A percentile compares a stretch with the other conserved stretches of the same genome.
These are phyloP conservation scores for Mastigamoeba balamuthi DNA, from an alignment of 78 protist species.

Conservation along the genomic window DNA sequence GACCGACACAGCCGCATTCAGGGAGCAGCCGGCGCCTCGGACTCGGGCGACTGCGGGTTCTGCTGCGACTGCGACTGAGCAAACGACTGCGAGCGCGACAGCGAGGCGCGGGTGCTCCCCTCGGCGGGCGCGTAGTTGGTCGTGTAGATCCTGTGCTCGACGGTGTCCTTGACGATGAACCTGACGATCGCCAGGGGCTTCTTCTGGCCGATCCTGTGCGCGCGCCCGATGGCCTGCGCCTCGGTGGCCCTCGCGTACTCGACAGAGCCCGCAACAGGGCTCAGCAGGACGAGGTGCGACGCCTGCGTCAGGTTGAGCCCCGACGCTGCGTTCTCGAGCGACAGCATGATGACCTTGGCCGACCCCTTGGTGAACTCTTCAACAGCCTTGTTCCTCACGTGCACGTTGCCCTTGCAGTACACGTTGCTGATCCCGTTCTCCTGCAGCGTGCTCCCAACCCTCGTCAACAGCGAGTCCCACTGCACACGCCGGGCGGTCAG, in stretches of 20 bases:
- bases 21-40: no score
- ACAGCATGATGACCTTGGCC: not conserved
- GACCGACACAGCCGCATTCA: no score
- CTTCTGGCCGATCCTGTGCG: conserved; percentile 6
- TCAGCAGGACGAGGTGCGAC: not conserved
- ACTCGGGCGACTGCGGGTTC: no score
- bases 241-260: conserved; percentile 6
- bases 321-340: conserved; percentile 6
- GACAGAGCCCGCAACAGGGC: not conserved
- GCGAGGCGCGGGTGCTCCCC: no score
- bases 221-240: conserved; percentile 3
- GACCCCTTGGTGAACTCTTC: not conserved
- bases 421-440: not conserved
- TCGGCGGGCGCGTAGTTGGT: no score
- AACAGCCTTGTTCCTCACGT: not conserved
- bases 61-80: no score
- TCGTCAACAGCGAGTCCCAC: not conserved
- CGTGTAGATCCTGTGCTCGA: not conserved
- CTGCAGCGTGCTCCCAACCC: not conserved
- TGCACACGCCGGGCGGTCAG: no score
- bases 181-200: not conserved
- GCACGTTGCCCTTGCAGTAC: not conserved
- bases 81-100: no score
- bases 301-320: conserved; percentile 11
- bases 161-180: not conserved